Evolutionary conservation across 2,329 filamentous ascomycete species (phyloP).

Genomic region (Sphaerostilbella broomeana): DNA sequence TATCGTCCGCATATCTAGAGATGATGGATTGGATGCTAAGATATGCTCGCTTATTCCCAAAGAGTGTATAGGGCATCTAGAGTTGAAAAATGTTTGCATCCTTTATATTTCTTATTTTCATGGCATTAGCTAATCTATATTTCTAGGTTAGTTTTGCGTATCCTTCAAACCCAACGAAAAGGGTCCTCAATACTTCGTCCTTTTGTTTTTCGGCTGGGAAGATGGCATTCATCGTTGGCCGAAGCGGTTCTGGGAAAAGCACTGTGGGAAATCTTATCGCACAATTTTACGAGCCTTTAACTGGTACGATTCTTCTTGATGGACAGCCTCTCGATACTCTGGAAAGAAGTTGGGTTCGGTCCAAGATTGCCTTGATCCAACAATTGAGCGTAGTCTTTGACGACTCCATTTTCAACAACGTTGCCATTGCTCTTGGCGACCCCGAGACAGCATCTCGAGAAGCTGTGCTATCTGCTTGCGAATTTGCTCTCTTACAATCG

Average conservation of each 20-base stretch:
- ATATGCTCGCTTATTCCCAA: constrained; percentile 24
- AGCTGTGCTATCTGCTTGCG: constrained; percentile 55
- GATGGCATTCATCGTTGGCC: constrained; percentile 75
- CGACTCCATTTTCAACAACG: constrained; percentile 70
- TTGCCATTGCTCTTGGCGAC: constrained; percentile 60
- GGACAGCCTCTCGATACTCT: constrained; percentile 54
- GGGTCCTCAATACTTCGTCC: constrained; percentile 53
- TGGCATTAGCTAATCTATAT: constrained; percentile 14
- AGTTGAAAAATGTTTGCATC: constrained; percentile 58
- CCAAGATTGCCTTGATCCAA: constrained; percentile 74
- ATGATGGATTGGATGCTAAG: constrained; percentile 3
- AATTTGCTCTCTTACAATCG: constrained; percentile 61
- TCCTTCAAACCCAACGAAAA: constrained; percentile 57
- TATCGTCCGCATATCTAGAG: constrained; percentile 30
- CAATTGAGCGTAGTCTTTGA: constrained; percentile 78
- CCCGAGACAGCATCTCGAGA: constrained; percentile 41
- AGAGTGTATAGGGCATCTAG: constrained; percentile 58
- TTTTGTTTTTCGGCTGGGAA: constrained; percentile 67
- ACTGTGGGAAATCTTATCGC: constrained; percentile 76
- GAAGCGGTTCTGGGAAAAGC: constrained; percentile 88
- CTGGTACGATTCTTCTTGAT: constrained; percentile 65
- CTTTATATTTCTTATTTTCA: neutral
- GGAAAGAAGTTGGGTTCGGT: constrained; percentile 64
- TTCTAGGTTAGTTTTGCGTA: constrained; percentile 74
- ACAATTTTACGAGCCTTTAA: constrained; percentile 63